Percentiles rank a stretch among this genome's conserved stretches.
Conservation (phyloP, 129 eudicot species). For the carrot (Daucus carota) region DNA sequence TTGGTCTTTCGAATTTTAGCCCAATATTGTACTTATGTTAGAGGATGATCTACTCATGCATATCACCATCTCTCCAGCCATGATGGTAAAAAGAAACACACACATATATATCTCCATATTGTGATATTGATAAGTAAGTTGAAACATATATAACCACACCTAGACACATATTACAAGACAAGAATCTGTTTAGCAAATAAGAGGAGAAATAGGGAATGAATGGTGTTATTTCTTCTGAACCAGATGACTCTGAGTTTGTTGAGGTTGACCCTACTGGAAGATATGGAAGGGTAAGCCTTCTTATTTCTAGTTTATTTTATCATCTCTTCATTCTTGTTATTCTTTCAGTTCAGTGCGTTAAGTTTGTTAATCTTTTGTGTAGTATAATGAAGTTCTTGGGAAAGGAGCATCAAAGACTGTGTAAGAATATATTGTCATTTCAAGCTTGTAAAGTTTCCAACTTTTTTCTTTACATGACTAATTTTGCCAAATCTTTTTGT, state of each 20-base stretch:
- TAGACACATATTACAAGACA: not conserved
- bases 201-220: conserved; percentile 29
- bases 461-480: not conserved
- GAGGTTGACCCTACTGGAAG: conserved; percentile 94
- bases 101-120: not conserved
- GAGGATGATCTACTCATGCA: conserved; percentile 1
- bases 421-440: conserved; percentile 29
- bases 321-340: not conserved
- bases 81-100: not conserved
- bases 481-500: not conserved
- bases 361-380: conserved; percentile 15
- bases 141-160: not conserved
- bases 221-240: conserved; percentile 36
- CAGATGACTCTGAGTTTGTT: conserved; percentile 58
- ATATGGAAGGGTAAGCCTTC: conserved; percentile 66
- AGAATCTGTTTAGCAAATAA: not conserved
- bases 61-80: not conserved
- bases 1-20: no score
- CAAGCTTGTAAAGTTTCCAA: not conserved
- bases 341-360: not conserved
- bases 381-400: conserved; percentile 82
- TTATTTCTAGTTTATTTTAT: not conserved
- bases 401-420: conserved; percentile 92
- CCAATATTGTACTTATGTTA: not conserved
- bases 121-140: not conserved